Evolutionary conservation across 2,329 filamentous ascomycete genomes (phyloP), one percentile per base, ranked within the genome.

Genomic region (Trichoderma sp.): DNA sequence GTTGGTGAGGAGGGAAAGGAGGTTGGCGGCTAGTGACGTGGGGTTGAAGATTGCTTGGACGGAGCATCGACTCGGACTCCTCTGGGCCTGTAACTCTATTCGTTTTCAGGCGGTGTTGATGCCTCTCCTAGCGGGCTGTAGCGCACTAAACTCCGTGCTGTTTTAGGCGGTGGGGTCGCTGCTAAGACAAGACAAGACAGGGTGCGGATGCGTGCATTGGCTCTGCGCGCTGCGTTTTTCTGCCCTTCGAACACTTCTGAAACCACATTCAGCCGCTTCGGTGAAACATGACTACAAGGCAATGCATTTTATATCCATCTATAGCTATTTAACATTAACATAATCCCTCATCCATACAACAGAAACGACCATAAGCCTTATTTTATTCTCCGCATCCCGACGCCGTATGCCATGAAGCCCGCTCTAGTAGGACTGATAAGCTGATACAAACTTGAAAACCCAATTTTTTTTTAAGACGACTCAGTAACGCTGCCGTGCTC

Each of bases 21-120:
- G 61, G 35, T 33, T 35, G 49, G 67, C 49, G 67, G 59, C 60
- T 56, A 60, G 60, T 56, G 68, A 69, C 61, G 68, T 69, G 68
- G 68, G 61, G 68, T 69, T 67, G 57, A 43, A 66, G 57, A 31
- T 35, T 43, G 29, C 43, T 29, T 27, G 53, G 53, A 33, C 47
- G 53, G 53, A 56, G 52, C 49, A 52, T 40, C 24, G 27, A 33
- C 24, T 58, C 11, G 27, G 31, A 16, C n/a, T 19, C 33, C n/a
- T 19, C 33, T 19, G 21, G 59, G 31, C 47, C 47, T 63, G 60
- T 63, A 63, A 63, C 60, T 63, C 60, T 24, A 40, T 59, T 59
- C n/a, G 56, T 59, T 59, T 59, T 40, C 57, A 43, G 57, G 57
- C 57, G 14, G 60, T 31, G 14, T 56, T 35, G 33, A 33, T 21